Conservation (phyloP, 192 early-diverging fungal species). For the Dissophora ornata region DNA sequence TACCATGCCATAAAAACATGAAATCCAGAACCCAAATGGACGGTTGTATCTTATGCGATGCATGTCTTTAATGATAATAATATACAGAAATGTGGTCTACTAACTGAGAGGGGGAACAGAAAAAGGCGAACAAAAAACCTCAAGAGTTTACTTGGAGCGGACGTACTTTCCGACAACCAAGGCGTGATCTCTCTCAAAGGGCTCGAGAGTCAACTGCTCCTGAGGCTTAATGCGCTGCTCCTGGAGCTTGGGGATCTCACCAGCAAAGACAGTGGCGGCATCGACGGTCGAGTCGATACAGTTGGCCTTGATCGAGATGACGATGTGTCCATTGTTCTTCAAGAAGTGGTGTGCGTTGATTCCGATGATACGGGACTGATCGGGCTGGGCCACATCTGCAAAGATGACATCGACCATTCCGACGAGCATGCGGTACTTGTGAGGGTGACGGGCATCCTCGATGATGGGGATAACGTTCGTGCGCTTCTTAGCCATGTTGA, state of each 20-base stretch:
- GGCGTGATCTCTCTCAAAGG: slow-evolving; percentile 99
- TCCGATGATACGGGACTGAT: slow-evolving; percentile 99
- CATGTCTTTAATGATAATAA: too few relatives aligned
- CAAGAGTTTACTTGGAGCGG: slow-evolving; percentile 65
- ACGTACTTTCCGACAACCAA: slow-evolving; percentile 93
- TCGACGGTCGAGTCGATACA: slow-evolving; percentile 99
- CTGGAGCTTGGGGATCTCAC: slow-evolving; percentile 96
- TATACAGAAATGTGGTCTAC: too few relatives aligned
- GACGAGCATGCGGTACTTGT: slow-evolving; percentile 97
- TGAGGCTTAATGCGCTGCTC: slow-evolving; percentile 88
- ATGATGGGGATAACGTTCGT: slow-evolving; percentile 89
- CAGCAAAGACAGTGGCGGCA: slow-evolving; percentile 95
- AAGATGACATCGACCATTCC: slow-evolving; percentile 55
- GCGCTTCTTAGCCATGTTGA: slow-evolving; percentile 99
- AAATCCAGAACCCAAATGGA: too few relatives aligned
- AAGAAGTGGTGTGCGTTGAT: slow-evolving; percentile 98
- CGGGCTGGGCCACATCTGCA: slow-evolving; percentile 99
- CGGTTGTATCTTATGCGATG: too few relatives aligned
- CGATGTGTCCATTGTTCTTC: slow-evolving; percentile 96
- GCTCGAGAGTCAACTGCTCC: slow-evolving; percentile 97
- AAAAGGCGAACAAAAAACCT: not conserved
- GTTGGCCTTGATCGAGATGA: slow-evolving; percentile 99
- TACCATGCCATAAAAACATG: too few relatives aligned
- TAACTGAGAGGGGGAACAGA: too few relatives aligned
- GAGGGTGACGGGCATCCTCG: slow-evolving; percentile 99